Base-by-base conservation (phyloP, 75 land plant species). In the Azolla pinnata region DNA sequence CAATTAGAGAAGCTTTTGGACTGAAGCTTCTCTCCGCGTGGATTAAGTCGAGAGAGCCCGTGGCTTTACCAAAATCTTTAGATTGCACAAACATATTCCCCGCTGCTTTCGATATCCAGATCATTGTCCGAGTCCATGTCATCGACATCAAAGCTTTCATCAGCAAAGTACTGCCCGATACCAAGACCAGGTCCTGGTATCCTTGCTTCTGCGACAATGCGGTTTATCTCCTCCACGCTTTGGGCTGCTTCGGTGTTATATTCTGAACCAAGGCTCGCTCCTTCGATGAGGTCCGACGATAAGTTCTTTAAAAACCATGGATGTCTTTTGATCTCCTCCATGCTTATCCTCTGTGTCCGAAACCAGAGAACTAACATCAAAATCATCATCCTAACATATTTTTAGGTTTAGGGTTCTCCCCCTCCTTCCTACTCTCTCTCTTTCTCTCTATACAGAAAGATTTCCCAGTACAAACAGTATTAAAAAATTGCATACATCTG, bases 231-330 rank as follows among this genome's bases (percentile, higher is more conserved):
- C 52, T 83, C 90, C 14, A 80, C 61, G 34, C 77, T 83, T 44
- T 83, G 90, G 21, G 60, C 12, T 12, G 74, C 67, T 44, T 76
- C 52, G 16, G 29, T 47, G 17, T 45, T 42, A 20, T 55, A 56
- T 0, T 28, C 44, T 33, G 34, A 67, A 53, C 71, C 69, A 19
- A 67, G 59, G 28, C 57, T 72, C 35, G 85, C 81, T 1, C 67
- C 79, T 18, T 86, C 79, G 19, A 60, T 19, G 5, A 86, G 57
- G 29, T 86, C 90, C n/a, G 53, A 67, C 0, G 87, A 87, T 27
- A 86, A 38, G 60, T 78, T 75, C 65, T 80, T 86, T n/a, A 78
- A 67, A 44, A 80, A 86, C 90, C 90, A 86, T 23, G 70, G 78
- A 38, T 83, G 79, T 7, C 77, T 66, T 47, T 81, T 80, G n/a